Conservation (phyloP, 2,329 filamentous ascomycete species). For the Neofusicoccum ribis region DNA sequence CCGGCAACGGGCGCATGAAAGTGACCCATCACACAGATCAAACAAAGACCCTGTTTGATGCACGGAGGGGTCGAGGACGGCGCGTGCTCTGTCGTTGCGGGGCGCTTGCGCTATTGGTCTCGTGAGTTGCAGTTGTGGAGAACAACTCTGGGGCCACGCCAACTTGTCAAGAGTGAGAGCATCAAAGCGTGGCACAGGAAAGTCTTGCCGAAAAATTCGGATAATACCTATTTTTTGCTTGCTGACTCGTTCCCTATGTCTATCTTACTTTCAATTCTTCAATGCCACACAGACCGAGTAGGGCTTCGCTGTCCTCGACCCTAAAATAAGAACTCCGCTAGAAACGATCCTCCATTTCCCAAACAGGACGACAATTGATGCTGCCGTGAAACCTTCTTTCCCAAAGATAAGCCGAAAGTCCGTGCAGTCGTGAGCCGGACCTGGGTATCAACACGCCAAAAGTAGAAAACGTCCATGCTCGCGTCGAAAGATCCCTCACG, state of each 20-base stretch:
- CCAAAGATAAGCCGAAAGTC: constrained; percentile 8
- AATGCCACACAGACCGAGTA: not conserved
- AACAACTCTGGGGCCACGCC: too few relatives aligned
- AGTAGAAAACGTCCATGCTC: not conserved
- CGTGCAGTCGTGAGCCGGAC: constrained; percentile 12
- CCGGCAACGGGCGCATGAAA: not conserved
- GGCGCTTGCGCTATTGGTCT: too few relatives aligned
- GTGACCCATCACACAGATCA: not conserved
- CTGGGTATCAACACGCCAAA: constrained; percentile 18
- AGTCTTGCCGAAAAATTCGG: too few relatives aligned
- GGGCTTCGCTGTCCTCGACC: not conserved
- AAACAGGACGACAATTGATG: not conserved
- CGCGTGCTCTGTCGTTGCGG: too few relatives aligned
- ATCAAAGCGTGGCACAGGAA: too few relatives aligned
- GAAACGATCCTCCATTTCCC: not conserved
- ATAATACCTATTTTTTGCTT: too few relatives aligned
- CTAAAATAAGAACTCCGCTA: not conserved
- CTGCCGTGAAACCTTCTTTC: not conserved
- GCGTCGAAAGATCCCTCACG: not conserved
- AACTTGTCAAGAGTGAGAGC: too few relatives aligned
- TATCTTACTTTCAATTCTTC: not conserved
- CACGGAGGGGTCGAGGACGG: not conserved
- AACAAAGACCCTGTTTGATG: not conserved
- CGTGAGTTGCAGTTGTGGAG: too few relatives aligned
- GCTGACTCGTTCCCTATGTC: not conserved